Percentiles rank a stretch among this genome's conserved stretches.
These are phyloP conservation scores for Musa beccarii DNA, from an alignment of 176 grass and related monocot genomes.

Conservation along the genomic window DNA sequence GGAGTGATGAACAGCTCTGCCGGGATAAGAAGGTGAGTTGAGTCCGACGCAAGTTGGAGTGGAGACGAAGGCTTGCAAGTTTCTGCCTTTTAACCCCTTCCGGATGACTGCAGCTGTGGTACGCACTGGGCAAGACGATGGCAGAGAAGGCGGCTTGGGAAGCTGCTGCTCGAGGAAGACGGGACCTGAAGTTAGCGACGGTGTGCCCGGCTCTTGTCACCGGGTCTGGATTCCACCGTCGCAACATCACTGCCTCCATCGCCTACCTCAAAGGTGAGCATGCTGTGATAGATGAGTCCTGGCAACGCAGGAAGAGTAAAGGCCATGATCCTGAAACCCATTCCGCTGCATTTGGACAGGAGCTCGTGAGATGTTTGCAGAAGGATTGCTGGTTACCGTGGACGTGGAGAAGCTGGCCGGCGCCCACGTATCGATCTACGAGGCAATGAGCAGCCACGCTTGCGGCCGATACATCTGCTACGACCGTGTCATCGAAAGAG, in stretches of 20 bases:
- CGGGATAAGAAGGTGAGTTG: constrained; percentile 71
- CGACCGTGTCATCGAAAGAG: constrained; percentile 53
- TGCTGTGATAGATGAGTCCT: neutral
- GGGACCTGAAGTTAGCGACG: constrained; percentile 74
- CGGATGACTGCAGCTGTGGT: constrained; percentile 51
- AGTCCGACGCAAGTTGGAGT: no score
- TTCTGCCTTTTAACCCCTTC: no score
- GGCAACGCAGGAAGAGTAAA: neutral
- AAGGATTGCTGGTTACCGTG: constrained; percentile 67
- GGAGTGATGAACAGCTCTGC: constrained; percentile 90
- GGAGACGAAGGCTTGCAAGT: no score
- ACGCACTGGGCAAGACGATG: constrained; percentile 79
- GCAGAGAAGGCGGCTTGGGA: constrained; percentile 91
- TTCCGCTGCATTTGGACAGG: constrained; percentile 26
- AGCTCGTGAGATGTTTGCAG: constrained; percentile 46
- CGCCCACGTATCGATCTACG: constrained; percentile 67
- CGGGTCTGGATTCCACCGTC: constrained; percentile 65
- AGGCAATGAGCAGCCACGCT: constrained; percentile 60
- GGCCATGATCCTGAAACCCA: neutral
- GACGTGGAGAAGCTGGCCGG: constrained; percentile 61
- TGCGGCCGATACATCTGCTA: constrained; percentile 89
- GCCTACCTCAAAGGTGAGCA: constrained; percentile 82
- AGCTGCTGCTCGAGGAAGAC: constrained; percentile 59
- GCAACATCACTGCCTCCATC: constrained; percentile 77
- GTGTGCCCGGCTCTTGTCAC: constrained; percentile 79